phyloP scores from a whole-genome alignment of 2,329 filamentous ascomycete species.

The Raffaelea deltoideospora region DNA sequence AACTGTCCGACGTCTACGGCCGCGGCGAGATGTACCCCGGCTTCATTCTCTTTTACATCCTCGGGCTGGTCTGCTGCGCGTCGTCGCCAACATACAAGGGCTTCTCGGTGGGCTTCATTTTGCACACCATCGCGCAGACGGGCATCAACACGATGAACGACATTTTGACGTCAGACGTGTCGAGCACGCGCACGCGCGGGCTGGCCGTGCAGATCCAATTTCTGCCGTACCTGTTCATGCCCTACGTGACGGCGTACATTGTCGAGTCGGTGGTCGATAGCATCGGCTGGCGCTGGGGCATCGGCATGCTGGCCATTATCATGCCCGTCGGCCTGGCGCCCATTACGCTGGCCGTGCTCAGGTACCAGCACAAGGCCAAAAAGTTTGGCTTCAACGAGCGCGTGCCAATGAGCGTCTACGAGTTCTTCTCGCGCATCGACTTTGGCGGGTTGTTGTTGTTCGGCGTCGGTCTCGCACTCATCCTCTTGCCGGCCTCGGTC shows the following conservation, averaged over 20 bases:
- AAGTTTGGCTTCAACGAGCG: background rate
- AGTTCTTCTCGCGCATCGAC: slow-evolving; percentile 22
- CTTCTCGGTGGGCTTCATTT: slow-evolving; percentile 27
- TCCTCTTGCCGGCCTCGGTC: slow-evolving; percentile 30
- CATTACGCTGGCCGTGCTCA: slow-evolving; percentile 23
- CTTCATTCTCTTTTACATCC: slow-evolving; percentile 34
- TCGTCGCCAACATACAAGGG: slow-evolving; percentile 35
- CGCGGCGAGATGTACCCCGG: slow-evolving; percentile 45
- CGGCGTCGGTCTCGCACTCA: slow-evolving; percentile 28
- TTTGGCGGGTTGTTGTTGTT: slow-evolving; percentile 29
- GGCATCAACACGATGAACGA: slow-evolving; percentile 39
- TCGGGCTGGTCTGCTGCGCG: slow-evolving; percentile 39
- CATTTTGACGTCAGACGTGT: slow-evolving; percentile 50
- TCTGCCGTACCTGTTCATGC: slow-evolving; percentile 38
- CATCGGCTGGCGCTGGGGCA: slow-evolving; percentile 40
- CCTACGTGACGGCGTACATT: slow-evolving; percentile 38
- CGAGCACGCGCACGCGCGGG: slow-evolving; percentile 32
- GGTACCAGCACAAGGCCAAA: background rate
- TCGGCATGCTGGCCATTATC: slow-evolving; percentile 21
- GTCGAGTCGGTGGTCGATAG: slow-evolving; percentile 19
- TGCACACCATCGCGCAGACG: slow-evolving; percentile 43
- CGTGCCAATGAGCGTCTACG: slow-evolving; percentile 8
- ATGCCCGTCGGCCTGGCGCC: slow-evolving; percentile 36
- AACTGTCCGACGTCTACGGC: slow-evolving; percentile 46
- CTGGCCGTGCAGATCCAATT: slow-evolving; percentile 32